Conservation (phyloP, 148 eudicot genomes). For the Salicornia ramosissima region DNA sequence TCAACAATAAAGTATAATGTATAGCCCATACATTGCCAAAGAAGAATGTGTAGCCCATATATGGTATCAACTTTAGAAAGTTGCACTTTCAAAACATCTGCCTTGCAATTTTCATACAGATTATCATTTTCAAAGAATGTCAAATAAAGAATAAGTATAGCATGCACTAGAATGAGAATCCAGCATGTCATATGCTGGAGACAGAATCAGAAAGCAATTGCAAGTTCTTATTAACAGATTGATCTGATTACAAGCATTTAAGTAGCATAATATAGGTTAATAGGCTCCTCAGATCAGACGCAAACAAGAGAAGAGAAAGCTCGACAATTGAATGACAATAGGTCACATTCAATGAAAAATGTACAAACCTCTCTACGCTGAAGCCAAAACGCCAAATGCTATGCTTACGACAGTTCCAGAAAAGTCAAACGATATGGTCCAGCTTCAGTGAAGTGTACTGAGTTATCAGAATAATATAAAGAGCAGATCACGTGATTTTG, state of each 20-base stretch:
- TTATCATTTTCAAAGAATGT: not conserved
- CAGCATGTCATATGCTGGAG: not conserved
- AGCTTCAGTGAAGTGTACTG: slow-evolving; percentile 1
- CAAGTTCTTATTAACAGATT: not conserved
- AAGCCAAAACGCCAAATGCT: not conserved
- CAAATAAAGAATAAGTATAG: not conserved
- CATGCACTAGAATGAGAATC: not conserved
- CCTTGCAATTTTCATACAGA: not conserved
- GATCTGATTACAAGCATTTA: not conserved
- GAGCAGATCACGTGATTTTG: slow-evolving; percentile 44
- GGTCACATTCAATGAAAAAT: not conserved
- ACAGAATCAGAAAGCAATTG: not conserved
- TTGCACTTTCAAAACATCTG: not conserved
- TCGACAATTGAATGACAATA: not conserved
- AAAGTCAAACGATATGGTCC: not conserved
- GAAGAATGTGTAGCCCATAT: not conserved
- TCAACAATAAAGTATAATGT: not conserved
- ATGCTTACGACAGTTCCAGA: not conserved
- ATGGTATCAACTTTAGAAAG: not conserved
- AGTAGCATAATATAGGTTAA: not conserved
- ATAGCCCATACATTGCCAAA: not conserved
- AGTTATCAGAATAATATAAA: not conserved
- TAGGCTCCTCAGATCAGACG: not conserved
- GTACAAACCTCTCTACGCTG: not conserved
- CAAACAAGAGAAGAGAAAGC: not conserved